Conservation (phyloP, 1,139 yeast genomes). For the Kurtzmaniella quercitrusa region DNA sequence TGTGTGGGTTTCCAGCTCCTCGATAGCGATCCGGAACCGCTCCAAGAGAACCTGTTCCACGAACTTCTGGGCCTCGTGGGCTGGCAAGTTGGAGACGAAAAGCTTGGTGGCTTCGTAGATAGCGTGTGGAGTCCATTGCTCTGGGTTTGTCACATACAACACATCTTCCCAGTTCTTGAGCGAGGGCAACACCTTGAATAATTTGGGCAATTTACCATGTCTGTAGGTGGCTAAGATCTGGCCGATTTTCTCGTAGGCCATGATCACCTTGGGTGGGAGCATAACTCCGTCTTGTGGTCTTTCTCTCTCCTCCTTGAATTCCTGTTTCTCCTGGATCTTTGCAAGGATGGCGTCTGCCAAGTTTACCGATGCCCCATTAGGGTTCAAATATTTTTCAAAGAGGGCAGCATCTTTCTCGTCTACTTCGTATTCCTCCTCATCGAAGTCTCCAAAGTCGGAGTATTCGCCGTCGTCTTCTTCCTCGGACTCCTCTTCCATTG, state of each 20-base stretch:
- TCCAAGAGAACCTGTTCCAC: conserved; percentile 73
- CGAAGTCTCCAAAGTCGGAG: conserved; percentile 10
- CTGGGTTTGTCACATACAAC: conserved; percentile 87
- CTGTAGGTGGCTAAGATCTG: conserved; percentile 84
- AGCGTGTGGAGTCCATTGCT: conserved; percentile 94
- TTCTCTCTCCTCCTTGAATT: conserved; percentile 16
- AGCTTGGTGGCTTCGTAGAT: conserved; percentile 91
- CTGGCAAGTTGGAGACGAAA: conserved; percentile 83
- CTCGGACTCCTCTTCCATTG: conserved; percentile 44
- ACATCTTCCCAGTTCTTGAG: conserved; percentile 95
- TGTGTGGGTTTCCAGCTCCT: conserved; percentile 64
- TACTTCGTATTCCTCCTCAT: conserved; percentile 57
- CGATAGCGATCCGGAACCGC: conserved; percentile 79
- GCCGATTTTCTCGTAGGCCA: conserved; percentile 90
- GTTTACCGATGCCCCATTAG: conserved; percentile 49
- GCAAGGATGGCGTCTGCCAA: conserved; percentile 92
- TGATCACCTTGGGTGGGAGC: conserved; percentile 92
- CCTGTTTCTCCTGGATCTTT: conserved; percentile 73
- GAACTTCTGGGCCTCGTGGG: conserved; percentile 85
- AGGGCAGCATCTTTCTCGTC: conserved; percentile 69
- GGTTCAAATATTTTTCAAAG: conserved; percentile 61
- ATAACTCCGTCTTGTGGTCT: conserved; percentile 54
- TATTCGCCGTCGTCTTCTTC: conserved; percentile 38
- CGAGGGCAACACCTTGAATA: conserved; percentile 91
- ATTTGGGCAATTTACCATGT: conserved; percentile 92